phyloP scores from a whole-genome alignment of 805 yeast genomes.

The Lipomyces yamadae region DNA sequence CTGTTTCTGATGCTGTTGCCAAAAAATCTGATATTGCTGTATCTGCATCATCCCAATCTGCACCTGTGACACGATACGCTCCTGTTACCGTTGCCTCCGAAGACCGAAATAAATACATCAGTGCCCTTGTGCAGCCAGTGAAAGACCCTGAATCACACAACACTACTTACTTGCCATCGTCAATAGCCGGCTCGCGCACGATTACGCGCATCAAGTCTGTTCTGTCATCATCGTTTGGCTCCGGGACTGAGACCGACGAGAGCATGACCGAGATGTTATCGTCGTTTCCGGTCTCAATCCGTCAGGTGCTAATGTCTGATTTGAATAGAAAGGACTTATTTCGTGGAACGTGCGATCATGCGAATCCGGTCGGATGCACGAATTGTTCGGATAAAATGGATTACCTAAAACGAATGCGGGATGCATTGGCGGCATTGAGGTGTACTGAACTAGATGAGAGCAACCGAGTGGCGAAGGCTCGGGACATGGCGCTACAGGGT shows the following conservation, averaged over 20 bases:
- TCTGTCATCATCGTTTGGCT: not conserved
- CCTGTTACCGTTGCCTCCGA: not conserved
- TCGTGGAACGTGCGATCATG: constrained; percentile 1
- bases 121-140: not conserved
- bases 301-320: not conserved
- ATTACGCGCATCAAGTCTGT: not conserved
- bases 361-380: not conserved
- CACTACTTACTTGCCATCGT: not conserved
- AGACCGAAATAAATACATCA: not conserved
- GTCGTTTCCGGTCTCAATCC: not conserved
- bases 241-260: not conserved
- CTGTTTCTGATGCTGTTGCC: too few relatives aligned
- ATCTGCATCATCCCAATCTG: not conserved
- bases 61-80: not conserved
- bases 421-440: not conserved
- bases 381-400: not conserved
- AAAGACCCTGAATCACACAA: not conserved
- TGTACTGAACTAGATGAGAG: not conserved
- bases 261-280: not conserved
- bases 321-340: not conserved
- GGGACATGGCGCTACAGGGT: not conserved
- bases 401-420: not conserved
- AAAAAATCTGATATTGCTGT: not conserved
- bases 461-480: not conserved
- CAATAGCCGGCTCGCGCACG: not conserved